Base-by-base conservation (phyloP, 148 eudicot species). In the Fagopyrum tataricum region DNA sequence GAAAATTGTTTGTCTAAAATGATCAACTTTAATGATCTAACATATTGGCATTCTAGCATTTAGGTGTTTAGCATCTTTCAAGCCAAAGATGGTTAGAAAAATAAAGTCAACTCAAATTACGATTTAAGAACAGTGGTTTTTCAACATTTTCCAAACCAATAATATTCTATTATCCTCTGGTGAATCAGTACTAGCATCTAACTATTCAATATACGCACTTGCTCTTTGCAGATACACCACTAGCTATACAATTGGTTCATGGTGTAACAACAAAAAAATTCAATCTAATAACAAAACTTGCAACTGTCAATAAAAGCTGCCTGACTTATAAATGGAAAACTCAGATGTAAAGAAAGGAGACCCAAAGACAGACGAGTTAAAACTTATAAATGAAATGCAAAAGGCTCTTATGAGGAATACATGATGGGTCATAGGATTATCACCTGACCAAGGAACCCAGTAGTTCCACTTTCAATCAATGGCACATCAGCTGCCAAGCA, bases 401-500 rank as follows among this genome's bases (percentile, higher is more conserved):
- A 43, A 64, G 18, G 20, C 69, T 64, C 31, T 64, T 26, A 15
- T 0, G 20, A 14, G 5, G 26, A 6, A 31, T 31, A 62, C n/a
- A 62, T 62, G 42, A 62, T 62, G 42, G 42, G 67, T 62, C n/a
- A 62, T 62, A n/a, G 42, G 67, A 62, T 8, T 31, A 62, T 62
- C 51, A 70, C 72, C 72, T 93, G 98, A 42, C 98, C 98, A 56
- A 93, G 83, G 84, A 93, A 93, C 15, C 98, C 98, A 49, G 98
- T 91, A 49, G 97, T 93, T 62, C 98, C 98, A 79, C 97, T 93
- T 82, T 91, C 97, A 71, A 93, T 87, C 82, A 93, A 75, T 23
- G 97, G 97, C 43, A 89, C 87, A 78, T 83, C 93, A 70, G 93
- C 92, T 21, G 98, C 98, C 84, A 93, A 87, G 82, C 98, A 91